Evolutionary conservation across 2,329 filamentous ascomycete species (phyloP), one percentile per base, ranked within the genome.

Genomic region (Aureobasidium sp.): DNA sequence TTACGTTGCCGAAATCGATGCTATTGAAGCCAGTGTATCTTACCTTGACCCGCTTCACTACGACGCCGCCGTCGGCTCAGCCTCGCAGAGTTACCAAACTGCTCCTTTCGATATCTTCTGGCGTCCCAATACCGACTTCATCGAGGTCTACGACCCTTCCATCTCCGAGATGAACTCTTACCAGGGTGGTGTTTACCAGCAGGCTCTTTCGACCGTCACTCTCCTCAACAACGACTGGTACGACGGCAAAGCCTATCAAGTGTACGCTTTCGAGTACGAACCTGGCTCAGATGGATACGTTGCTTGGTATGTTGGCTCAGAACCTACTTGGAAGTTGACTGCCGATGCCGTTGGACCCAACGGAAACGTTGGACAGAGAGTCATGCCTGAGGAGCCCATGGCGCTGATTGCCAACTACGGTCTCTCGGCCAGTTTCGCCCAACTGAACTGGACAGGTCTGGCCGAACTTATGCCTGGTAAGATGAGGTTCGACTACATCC

Each of bases 1-100:
- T 27, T 84, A 83, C 63, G 84, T 86, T 1, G 87, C 87, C 0
- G 87, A 90, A 77, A 88, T 90, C 64, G 87, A 90, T 79, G 85
- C 82, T 13, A 76, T 90, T 46, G 87, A 90, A 78, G 87, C 84
- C n/a, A 87, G 82, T 67, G 83, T 85, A 15, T 75, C 73, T 6
- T 76, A 78, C 20, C 68, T 86, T 27, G 79, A 81, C 17, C 74
- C 77, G 42, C 75, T 77, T n/a, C 23, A 50, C 3, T 70, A 78
- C 23, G 77, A 75, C 36, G 78, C 77, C n/a, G 77, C 77, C 37
- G 78, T 87, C 53, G 86, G 86, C 39, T 67, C 78, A 23, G 87
- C 84, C 1, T 88, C 87, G 7, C 85, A 89, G 67, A 86, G 83
- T 71, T 80, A 83, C 69, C 86, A 89, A 68, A 79, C 85, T 63